Evolutionary conservation across 805 yeast genomes (phyloP).

Genomic region (Yamadazyma tumulicola): DNA sequence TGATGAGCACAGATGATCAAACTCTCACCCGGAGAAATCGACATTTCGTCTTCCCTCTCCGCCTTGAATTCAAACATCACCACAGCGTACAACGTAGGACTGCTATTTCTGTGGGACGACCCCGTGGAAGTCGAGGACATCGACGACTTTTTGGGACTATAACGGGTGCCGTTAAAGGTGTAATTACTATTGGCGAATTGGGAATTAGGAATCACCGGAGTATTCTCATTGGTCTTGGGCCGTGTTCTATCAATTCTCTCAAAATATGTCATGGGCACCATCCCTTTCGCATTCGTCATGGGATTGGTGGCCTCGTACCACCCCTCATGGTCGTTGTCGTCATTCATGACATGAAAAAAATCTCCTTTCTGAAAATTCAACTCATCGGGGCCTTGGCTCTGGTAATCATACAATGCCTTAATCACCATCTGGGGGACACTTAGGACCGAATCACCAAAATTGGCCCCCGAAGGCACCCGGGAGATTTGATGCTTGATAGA

Average conservation of each 20-base stretch:
- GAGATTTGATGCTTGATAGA: conserved; percentile 33
- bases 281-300: conserved; percentile 67
- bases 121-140: background rate
- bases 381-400: conserved; percentile 78
- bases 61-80: conserved; percentile 86
- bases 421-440: conserved; percentile 78
- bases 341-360: conserved; percentile 68
- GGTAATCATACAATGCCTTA: conserved; percentile 73
- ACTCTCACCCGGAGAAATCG: conserved; percentile 81
- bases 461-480: conserved; percentile 20
- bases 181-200: background rate
- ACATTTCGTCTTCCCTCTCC: conserved; percentile 78
- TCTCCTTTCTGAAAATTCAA: conserved; percentile 78
- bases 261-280: conserved; percentile 84
- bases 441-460: conserved; percentile 18
- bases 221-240: conserved; percentile 20
- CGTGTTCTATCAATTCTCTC: conserved; percentile 69
- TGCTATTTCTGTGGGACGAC: conserved; percentile 20
- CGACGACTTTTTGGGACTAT: background rate
- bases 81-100: conserved; percentile 69
- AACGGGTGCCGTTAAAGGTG: background rate
- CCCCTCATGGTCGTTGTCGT: conserved; percentile 31
- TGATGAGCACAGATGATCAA: conserved; percentile 94
- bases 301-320: conserved; percentile 94
- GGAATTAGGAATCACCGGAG: background rate